Evolutionary conservation across 345 rosid species (phyloP), one percentile per base, ranked within the genome.

Genomic region (Gossypium thurberi): DNA sequence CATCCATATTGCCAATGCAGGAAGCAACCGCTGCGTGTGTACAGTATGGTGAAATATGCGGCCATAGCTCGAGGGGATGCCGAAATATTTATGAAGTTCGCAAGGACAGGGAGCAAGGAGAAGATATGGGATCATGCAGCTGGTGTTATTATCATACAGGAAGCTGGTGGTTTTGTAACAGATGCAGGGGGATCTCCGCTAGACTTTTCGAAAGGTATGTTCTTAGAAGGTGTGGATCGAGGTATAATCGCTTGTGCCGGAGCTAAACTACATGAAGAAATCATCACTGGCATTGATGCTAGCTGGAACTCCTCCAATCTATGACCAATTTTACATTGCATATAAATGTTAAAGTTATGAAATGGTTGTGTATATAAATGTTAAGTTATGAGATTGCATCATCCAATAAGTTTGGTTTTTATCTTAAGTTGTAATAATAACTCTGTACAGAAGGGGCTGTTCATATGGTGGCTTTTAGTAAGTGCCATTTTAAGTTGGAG

Each of bases 61-160:
- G 82, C 89, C 76, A 86, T 86, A 74, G 87, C 87, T 10, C 82
- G 87, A 1, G 90, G 86, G 17, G 86, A 86, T 71, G 90, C 86
- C 0, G 90, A 86, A 80, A 56, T 86, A 40, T 82, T 86, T 37
- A 82, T 86, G 90, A 86, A 84, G 78, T 86, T 86, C 28, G 86
- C 90, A 0, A 75, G 82, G 70, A 71, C 84, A 46, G 86, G 90
- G 26, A 84, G 82, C 84, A 84, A 82, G 82, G 90, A 86, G 79
- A 86, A 82, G 85, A 84, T 86, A 62, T 84, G 90, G 90, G 90
- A 86, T 73, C 90, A 86, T 76, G 90, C 86, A 2, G 87, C 90
- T 8, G 87, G 87, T 17, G 79, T 71, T 57, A 69, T 86, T 15
- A 86, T 86, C 64, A 68, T 84, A 72, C 74, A 84, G 71, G 90